A percentile compares a stretch with the other conserved stretches of the same genome.
phyloP scores from a whole-genome alignment of 148 eudicot genomes.

The Rhododendron simsii region DNA sequence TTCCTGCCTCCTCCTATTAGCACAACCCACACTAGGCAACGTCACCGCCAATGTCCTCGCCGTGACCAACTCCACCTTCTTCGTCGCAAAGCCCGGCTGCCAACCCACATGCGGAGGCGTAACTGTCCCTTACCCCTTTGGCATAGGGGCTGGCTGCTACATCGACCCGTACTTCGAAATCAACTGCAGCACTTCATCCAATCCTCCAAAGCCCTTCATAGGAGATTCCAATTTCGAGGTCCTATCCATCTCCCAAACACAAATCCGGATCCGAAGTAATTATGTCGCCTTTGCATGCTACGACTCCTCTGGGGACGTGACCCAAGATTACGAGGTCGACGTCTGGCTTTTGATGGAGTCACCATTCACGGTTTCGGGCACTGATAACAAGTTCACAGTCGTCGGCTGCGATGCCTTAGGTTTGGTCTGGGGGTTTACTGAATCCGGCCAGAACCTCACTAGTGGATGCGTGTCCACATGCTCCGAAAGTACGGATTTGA shows the following conservation, averaged over 20 bases:
- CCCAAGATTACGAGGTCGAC: no score
- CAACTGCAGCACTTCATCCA: constrained; percentile 15
- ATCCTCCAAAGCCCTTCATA: constrained; percentile 19
- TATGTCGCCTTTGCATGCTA: no score
- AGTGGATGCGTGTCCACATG: constrained; percentile 1
- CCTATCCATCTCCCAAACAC: constrained; percentile 6
- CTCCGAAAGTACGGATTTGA: constrained; percentile 8
- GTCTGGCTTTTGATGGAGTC: no score
- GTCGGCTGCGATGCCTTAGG: no score
- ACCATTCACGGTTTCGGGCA: no score
- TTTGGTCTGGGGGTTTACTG: no score
- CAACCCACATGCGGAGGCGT: constrained; percentile 18
- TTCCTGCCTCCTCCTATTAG: background rate
- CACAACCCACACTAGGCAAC: background rate
- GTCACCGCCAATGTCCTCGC: background rate
- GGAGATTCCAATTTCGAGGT: constrained; percentile 5
- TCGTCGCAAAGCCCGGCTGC: constrained; percentile 20
- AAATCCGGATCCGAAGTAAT: no score
- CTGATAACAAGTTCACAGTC: no score
- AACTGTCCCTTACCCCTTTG: constrained; percentile 43
- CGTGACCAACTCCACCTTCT: background rate
- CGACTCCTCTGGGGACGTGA: no score
- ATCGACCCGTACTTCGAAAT: background rate
- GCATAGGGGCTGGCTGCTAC: constrained; percentile 36
- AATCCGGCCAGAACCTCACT: no score